These are phyloP conservation scores for Rubia yunnanensis DNA, from an alignment of 257 asterid genomes.

Conservation along the genomic window DNA sequence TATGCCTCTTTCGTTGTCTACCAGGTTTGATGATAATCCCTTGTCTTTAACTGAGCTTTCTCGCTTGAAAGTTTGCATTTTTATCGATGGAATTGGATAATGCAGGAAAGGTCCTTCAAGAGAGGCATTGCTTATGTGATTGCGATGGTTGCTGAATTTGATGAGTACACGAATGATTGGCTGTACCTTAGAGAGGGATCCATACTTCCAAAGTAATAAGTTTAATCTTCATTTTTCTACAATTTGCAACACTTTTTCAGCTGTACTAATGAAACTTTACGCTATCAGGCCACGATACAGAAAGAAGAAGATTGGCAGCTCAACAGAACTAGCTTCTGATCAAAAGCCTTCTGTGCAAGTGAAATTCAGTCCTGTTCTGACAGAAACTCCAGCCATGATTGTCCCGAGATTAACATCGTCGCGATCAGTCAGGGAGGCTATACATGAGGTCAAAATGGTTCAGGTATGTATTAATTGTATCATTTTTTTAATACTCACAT, in stretches of 20 bases:
- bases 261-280: constrained; percentile 18
- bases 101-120: constrained; percentile 78
- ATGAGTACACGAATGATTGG: constrained; percentile 94
- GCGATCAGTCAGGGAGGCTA: constrained; percentile 76
- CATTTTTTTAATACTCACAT: no score
- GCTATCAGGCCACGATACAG: constrained; percentile 72
- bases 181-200: constrained; percentile 94
- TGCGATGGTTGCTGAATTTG: constrained; percentile 95
- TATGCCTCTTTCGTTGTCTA: constrained; percentile 75
- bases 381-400: constrained; percentile 53
- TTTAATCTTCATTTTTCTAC: neutral
- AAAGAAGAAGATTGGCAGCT: constrained; percentile 32
- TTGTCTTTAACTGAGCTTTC: neutral
- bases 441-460: constrained; percentile 90
- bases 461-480: constrained; percentile 67
- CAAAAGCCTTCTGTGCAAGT: constrained; percentile 37
- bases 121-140: constrained; percentile 72
- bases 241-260: neutral
- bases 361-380: constrained; percentile 26
- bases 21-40: constrained; percentile 45
- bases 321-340: constrained; percentile 45
- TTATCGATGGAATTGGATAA: neutral
- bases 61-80: neutral
- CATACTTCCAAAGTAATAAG: constrained; percentile 72
- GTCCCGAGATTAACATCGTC: constrained; percentile 68